Base-by-base conservation (phyloP, 2,329 filamentous ascomycete genomes). In the Pseudogymnoascus sp. region DNA sequence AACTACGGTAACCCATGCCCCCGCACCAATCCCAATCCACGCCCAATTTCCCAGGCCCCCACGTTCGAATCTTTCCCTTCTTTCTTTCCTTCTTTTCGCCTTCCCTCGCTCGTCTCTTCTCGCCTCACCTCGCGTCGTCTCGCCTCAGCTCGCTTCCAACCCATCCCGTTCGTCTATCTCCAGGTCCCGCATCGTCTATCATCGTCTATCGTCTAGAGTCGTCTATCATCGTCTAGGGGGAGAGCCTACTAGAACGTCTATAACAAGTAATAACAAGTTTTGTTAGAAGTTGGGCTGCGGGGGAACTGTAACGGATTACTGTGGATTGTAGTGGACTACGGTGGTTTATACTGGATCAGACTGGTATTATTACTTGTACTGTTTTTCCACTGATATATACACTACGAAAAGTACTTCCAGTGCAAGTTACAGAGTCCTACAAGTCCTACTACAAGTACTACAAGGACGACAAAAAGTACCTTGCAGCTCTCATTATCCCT, bases 21-120 rank as follows among this genome's bases (percentile, higher is more conserved):
- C 2, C 59, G 16, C n/a, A 16, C 38, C 6, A 42, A 42, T 42
- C 35, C 35, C 35, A 38, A 19, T 42, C 38, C 7, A 42, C 38
- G 4, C 38, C 16, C 38, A 16, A 29, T 4, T 4, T 14, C 19
- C 40, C 40, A 44, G 40, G 40, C 40, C 40, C 40, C 40, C 33
- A 42, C 59, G 19, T 42, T 42, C 33, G 38, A 35, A 61, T 24
- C 59, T 37, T 33, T 37, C 16, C 56, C 59, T 21, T 40, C 38
- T 37, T 21, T 35, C 33, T 35, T 38, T 61, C 16, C 29, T 35
- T 61, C 59, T 61, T 40, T 59, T 59, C 53, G 26, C 24, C 19
- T 37, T 59, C 53, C 53, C 26, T 53, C 47, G 26, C 53, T 59
- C 24, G 53, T 59, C 53, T 31, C 53, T n/a, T 37, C 29, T 59